Conservation (phyloP, 306 rosid genomes). For the Geum urbanum region DNA sequence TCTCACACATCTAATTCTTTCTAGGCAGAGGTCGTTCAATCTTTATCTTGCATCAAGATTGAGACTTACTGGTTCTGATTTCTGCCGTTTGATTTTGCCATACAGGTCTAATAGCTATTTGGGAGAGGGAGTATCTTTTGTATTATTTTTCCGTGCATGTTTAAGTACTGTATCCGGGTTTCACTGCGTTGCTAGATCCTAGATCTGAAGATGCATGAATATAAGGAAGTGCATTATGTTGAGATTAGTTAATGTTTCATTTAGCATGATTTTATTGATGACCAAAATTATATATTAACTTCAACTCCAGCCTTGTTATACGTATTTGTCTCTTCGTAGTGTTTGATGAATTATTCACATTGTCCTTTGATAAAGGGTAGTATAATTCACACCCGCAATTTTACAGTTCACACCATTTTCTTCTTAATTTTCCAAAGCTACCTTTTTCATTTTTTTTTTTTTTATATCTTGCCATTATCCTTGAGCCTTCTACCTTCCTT, state of each 20-base stretch:
- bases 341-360: too few species aligned
- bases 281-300: not conserved
- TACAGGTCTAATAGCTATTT: slow-evolving; percentile 38
- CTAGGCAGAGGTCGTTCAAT: slow-evolving; percentile 12
- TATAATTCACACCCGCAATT: too few species aligned
- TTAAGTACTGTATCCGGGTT: slow-evolving; percentile 14
- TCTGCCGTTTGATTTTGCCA: slow-evolving; percentile 30
- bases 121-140: slow-evolving; percentile 25
- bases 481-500: too few species aligned
- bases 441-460: too few species aligned
- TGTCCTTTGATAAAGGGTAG: too few species aligned
- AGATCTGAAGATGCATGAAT: slow-evolving; percentile 12
- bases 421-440: too few species aligned
- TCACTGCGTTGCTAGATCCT: slow-evolving; percentile 5
- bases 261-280: not conserved
- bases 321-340: too few species aligned
- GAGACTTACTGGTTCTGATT: slow-evolving; percentile 23
- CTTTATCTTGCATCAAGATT: slow-evolving; percentile 8
- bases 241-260: not conserved
- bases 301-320: not conserved
- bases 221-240: slow-evolving; percentile 13
- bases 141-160: slow-evolving; percentile 11
- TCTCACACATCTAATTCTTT: slow-evolving; percentile 25
- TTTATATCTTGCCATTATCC: too few species aligned
- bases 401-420: too few species aligned